Evolutionary conservation across 1,139 yeast species (phyloP).

Genomic region (Hemisphaericaspora xylanilytica): DNA sequence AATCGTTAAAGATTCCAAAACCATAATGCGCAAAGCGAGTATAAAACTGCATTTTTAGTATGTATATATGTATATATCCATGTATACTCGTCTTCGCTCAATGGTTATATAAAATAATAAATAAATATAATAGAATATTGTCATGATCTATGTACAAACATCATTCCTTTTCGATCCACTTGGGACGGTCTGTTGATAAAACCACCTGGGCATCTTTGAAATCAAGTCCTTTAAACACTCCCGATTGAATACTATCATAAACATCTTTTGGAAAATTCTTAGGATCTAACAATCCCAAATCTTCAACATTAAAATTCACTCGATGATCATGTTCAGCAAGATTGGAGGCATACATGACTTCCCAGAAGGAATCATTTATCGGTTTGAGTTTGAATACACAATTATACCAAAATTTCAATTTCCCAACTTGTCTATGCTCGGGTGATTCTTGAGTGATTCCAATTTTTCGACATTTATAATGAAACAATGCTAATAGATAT

Average conservation of each 20-base stretch:
- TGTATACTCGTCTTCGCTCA: too few relatives aligned
- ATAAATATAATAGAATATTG: too few relatives aligned
- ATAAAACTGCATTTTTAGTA: background rate
- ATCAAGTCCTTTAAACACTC: conserved; percentile 23
- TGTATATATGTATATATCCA: background rate
- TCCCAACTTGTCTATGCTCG: conserved; percentile 3
- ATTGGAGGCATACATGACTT: conserved; percentile 29
- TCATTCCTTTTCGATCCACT: conserved; percentile 11
- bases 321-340: conserved; percentile 33
- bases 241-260: conserved; percentile 26
- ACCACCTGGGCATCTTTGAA: conserved; percentile 24
- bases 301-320: conserved; percentile 22
- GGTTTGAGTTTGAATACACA: conserved; percentile 26
- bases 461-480: conserved; percentile 29
- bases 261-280: conserved; percentile 27
- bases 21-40: too few relatives aligned
- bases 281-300: conserved; percentile 44
- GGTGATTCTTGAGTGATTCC: conserved; percentile 25
- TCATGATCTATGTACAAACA: too few relatives aligned
- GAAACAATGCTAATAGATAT: conserved; percentile 30
- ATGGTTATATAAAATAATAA: too few relatives aligned
- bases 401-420: conserved; percentile 11
- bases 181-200: conserved; percentile 17
- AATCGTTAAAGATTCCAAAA: conserved; percentile 87
- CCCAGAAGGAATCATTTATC: conserved; percentile 43